Base-by-base conservation (phyloP, 1,284 basidiomycete genomes). In the Trichosporon sp. region DNA sequence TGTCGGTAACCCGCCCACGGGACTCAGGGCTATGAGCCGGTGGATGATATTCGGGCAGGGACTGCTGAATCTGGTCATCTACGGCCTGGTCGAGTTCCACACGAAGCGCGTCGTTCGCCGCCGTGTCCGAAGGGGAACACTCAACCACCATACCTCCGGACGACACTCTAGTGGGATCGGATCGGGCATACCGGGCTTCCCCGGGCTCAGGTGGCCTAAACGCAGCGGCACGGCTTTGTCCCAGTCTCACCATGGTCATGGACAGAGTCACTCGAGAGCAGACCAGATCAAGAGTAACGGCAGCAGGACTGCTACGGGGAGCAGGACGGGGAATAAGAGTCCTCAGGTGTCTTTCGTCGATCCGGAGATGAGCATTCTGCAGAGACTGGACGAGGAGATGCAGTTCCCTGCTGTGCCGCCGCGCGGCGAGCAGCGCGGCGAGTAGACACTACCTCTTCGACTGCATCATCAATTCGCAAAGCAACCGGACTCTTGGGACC, bases 41-140 rank as follows among this genome's bases (percentile, higher is more conserved):
- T 81, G 80, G 80, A 74, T 80, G 63, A 72, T 81, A 57, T 78
- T 81, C 52, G 69, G 77, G 3, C 80, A 81, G 62, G 80, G 79
- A 19, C 64, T 80, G 13, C 68, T 80, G 3, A 77, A 81, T 61
- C 78, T 76, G 3, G 13, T 80, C 59, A 81, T 81, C 64, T 81
- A 81, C 57, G 80, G 80, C 34, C 57, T 78, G 8, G 76, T 81
- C 59, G 80, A 81, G 70, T 80, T 76, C 73, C 77, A 79, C 59
- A 74, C 74, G 9, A 78, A 78, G 66, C 73, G 76, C 14, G 73
- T 74, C 7, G 75, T 78, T 13, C 68, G 76, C 33, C 62, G 62
- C 40, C 70, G 72, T 21, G 74, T 75, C 29, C 66, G 72, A n/a
- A 72, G 73, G 36, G 75, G 75, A 7, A 70, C 71, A 2, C 70